Base-by-base conservation (phyloP, 1,139 yeast species). In the Blastobotrys serpentis region DNA sequence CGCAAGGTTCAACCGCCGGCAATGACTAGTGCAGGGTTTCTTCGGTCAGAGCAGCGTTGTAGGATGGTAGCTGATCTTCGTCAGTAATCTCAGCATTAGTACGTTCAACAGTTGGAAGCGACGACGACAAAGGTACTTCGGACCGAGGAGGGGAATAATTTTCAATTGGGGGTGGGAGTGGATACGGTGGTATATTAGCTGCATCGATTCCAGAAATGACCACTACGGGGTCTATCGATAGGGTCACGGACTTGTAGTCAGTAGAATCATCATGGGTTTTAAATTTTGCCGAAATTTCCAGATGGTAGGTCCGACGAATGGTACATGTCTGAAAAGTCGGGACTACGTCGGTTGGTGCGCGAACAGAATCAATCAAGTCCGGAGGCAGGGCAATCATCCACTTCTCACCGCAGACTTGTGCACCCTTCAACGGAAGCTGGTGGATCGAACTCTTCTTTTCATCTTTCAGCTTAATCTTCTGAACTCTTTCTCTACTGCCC, bases 271-370 rank as follows among this genome's bases (percentile, higher is more conserved):
- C 32, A 23, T 23, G 26, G n/a, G 57, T 50, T 8, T 79, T 66
- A 50, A 82, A 70, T 2, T 77, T 81, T 1, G 72, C 81, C 2
- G 63, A 63, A 1, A 81, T 66, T 14, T 64, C 63, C 37, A 81
- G 53, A 11, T 65, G 61, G 57, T 82, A 81, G n/a, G 57, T 60
- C 42, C 86, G 67, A 3, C 72, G 61, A 14, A 82, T 73, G 60
- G 80, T 81, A 61, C 87, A 82, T 2, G 82, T 77, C 32, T 64
- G 66, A 62, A 82, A 82, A 4, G 78, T 69, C 1, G 86, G 86
- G 0, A 79, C 65, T 6, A 79, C 64, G 47, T 70, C 62, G 42
- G 71, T 75, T 0, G 86, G 84, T 10, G 81, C 58, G 1, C 70
- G 60, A 29, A 77, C 74, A 51, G 73, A 72, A 47, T 53, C 40